Conservation (phyloP, 192 early-diverging fungal genomes). For the Phycomyces nitens region DNA sequence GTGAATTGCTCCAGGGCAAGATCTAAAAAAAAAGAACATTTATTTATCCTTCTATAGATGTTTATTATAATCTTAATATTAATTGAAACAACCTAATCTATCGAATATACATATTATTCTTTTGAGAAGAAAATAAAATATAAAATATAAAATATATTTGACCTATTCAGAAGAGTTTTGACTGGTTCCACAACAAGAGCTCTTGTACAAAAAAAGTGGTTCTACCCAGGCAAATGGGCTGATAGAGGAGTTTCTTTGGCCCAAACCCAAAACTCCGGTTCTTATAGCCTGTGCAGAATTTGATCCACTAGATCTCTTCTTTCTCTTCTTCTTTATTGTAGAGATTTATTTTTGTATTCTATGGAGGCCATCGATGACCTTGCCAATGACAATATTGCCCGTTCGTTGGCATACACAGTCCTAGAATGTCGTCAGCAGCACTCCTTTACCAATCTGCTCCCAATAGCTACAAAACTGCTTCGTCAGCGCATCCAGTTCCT, state of each 20-base stretch:
- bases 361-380: constrained; percentile 44
- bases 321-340: not conserved
- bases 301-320: not conserved
- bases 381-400: constrained; percentile 35
- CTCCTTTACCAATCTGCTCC: constrained; percentile 18
- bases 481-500: constrained; percentile 29
- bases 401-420: constrained; percentile 32
- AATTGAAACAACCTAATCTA: too few species aligned
- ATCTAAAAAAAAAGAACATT: constrained; percentile 15
- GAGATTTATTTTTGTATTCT: not conserved
- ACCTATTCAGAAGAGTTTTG: too few species aligned
- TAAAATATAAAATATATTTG: too few species aligned
- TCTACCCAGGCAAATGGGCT: too few species aligned
- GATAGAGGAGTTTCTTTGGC: too few species aligned
- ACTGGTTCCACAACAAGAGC: too few species aligned
- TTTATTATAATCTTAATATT: too few species aligned
- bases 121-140: too few species aligned
- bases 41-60: not conserved
- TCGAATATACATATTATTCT: too few species aligned
- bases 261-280: too few species aligned
- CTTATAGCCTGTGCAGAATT: too few species aligned
- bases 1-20: constrained; percentile 30
- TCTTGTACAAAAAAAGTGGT: too few species aligned
- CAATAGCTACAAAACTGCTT: constrained; percentile 29
- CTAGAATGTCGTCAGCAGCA: constrained; percentile 31